Evolutionary conservation across 1,139 yeast genomes (phyloP), one percentile per base, ranked within the genome.

Genomic region (Zygosaccharomyces sapae): DNA sequence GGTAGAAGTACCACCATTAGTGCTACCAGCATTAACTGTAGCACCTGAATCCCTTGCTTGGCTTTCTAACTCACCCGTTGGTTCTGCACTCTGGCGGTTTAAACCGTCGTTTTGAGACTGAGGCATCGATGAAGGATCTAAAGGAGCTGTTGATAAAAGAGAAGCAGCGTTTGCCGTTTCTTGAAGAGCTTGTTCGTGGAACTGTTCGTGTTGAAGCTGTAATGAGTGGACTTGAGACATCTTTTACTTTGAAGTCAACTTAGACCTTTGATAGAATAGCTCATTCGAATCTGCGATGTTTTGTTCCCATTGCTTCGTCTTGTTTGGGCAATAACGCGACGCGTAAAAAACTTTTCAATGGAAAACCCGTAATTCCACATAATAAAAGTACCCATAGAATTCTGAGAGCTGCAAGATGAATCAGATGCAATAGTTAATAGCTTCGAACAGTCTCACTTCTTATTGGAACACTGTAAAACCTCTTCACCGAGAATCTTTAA

Each of bases 61-160:
- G 4, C 49, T 51, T 5, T 31, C 34, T 3, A 13, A 18, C 13
- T 18, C 33, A 13, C 5, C 5, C 54, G 51, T 8, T 20, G 43
- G 24, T 44, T 44, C 43, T 43, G 30, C 29, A 33, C 41, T 13
- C 25, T 35, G 25, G 16, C 24, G 33, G 34, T 35, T 20, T 31
- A 31, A 10, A 44, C 22, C 45, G 27, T 31, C 52, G 36, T 9
- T 35, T 38, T 45, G 53, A 20, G 48, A 44, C 42, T 48, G 50
- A 16, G 56, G 47, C 31, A 42, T 38, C 22, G 53, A 45, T 18
- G 53, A 48, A 3, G 46, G 51, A 16, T 44, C 50, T 50, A 54
- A 53, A 39, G 53, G 50, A 27, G 52, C 52, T 43, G 54, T 54
- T 7, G 56, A 50, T 48, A 48, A 40, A 22, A 47, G 41, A 10